These are phyloP conservation scores for Cladosporium sp. DNA, from an alignment of 2,329 filamentous ascomycete genomes.

Conservation along the genomic window DNA sequence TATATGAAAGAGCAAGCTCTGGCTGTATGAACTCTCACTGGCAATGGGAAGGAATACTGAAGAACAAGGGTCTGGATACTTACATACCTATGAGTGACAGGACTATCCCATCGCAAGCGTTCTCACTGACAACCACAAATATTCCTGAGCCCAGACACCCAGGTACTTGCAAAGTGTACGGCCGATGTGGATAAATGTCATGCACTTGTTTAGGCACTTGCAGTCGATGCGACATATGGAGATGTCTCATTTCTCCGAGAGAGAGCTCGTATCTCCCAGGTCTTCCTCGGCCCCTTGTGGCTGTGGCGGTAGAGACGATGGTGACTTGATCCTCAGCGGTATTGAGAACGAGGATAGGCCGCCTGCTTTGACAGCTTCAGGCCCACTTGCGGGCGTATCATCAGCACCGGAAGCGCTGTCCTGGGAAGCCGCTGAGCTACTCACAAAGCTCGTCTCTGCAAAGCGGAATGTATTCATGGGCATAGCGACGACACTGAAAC, in stretches of 20 bases:
- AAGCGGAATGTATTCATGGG: not conserved
- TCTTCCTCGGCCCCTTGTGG: not conserved
- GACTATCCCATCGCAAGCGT: not conserved
- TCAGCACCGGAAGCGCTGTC: not conserved
- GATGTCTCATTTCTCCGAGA: not conserved
- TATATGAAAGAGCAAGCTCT: not conserved
- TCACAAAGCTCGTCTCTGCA: not conserved
- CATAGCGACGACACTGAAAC: not conserved
- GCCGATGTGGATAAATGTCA: not conserved
- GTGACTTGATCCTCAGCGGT: not conserved
- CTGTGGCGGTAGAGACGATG: not conserved
- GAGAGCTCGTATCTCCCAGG: not conserved
- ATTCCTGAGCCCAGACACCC: not conserved
- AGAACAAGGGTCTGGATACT: not conserved
- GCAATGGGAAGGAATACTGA: not conserved
- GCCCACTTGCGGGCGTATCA: not conserved
- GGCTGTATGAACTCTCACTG: not conserved
- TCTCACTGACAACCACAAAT: not conserved
- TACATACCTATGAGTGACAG: not conserved
- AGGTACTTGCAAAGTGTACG: not conserved
- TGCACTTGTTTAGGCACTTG: not conserved
- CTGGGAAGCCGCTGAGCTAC: not conserved
- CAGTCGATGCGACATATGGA: not conserved
- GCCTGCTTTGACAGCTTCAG: not conserved
- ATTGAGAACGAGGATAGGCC: not conserved